Percentiles rank a stretch among this genome's conserved stretches.
phyloP scores from a whole-genome alignment of 2,329 filamentous ascomycete species.

The Knoxdaviesia proteae region DNA sequence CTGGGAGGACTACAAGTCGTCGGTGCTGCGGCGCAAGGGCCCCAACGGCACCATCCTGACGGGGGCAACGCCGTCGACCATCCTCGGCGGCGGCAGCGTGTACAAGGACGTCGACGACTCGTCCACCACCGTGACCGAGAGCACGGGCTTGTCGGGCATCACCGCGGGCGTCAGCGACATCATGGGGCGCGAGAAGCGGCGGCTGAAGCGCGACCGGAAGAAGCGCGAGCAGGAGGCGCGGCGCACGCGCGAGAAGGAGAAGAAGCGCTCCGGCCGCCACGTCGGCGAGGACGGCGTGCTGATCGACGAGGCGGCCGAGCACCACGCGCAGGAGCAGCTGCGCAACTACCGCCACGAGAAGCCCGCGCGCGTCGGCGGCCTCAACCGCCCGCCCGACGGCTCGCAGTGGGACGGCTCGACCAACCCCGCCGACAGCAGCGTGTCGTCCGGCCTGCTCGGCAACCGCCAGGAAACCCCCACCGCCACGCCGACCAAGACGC shows the following conservation, averaged over 20 bases:
- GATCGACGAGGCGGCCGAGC: slow-evolving; percentile 44
- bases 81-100: slow-evolving; percentile 72
- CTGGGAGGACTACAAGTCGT: slow-evolving; percentile 98
- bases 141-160: slow-evolving; percentile 28
- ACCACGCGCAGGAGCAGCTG: slow-evolving; percentile 45
- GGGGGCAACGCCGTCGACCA: slow-evolving; percentile 62
- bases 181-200: slow-evolving; percentile 31
- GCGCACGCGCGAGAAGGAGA: slow-evolving; percentile 19
- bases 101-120: slow-evolving; percentile 47
- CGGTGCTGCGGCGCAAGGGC: slow-evolving; percentile 70
- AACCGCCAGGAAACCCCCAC: slow-evolving; percentile 36
- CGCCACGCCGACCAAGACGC: slow-evolving; percentile 26
- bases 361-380: slow-evolving; percentile 65
- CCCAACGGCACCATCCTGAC: slow-evolving; percentile 74
- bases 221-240: slow-evolving; percentile 17
- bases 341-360: slow-evolving; percentile 73
- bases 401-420: slow-evolving; percentile 57
- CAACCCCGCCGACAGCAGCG: slow-evolving; percentile 45
- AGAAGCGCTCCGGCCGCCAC: slow-evolving; percentile 18
- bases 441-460: slow-evolving; percentile 35
- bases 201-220: slow-evolving; percentile 29
- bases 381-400: slow-evolving; percentile 67
- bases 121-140: slow-evolving; percentile 22
- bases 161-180: slow-evolving; percentile 37
- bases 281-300: slow-evolving; percentile 35